Conservation (phyloP, 768 basidiomycete species). For the Tulasnella sp. region DNA sequence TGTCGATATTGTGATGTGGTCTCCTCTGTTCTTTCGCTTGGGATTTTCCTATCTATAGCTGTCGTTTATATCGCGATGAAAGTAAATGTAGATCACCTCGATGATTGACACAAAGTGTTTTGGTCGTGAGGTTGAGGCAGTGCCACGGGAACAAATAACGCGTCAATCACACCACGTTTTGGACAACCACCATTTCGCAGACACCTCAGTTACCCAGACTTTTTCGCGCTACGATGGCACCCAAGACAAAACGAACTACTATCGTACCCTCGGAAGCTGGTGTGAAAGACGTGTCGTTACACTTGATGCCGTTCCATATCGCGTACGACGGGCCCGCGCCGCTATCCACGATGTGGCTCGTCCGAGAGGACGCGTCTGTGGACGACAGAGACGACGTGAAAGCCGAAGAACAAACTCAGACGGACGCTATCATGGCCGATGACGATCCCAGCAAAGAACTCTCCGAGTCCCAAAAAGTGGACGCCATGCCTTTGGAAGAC, state of each 20-base stretch:
- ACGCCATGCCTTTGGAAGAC: background rate
- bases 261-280: background rate
- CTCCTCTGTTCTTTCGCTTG: no score
- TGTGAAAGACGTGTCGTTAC: slow-evolving; percentile 18
- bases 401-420: background rate
- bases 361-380: slow-evolving; percentile 27
- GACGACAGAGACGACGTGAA: background rate
- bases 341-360: slow-evolving; percentile 58
- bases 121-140: no score
- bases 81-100: no score
- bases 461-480: background rate
- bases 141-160: background rate
- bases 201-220: no score
- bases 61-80: no score
- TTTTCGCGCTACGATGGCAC: background rate
- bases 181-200: background rate
- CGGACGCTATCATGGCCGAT: background rate
- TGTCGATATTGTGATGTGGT: no score
- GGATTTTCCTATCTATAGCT: no score
- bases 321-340: slow-evolving; percentile 57
- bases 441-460: background rate
- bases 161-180: background rate
- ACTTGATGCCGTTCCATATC: slow-evolving; percentile 78
- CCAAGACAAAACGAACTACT: background rate
- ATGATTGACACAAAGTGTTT: no score